Conservation (phyloP, 2,329 filamentous ascomycete species). For the Rhynchosporium agropyri region DNA sequence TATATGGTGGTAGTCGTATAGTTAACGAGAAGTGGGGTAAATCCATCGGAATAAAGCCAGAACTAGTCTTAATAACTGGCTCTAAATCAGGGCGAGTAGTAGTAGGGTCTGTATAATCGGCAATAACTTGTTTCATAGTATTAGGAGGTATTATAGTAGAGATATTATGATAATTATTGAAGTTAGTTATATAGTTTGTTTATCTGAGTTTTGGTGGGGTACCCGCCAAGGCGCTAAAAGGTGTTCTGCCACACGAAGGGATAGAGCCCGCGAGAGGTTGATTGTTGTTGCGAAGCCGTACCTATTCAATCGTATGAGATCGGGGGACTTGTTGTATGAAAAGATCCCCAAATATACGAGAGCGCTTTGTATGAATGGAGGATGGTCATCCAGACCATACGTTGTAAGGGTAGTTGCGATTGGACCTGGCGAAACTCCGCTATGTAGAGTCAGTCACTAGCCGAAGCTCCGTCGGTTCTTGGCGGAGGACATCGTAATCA, state of each 20-base stretch:
- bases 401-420: background rate
- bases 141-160: constrained; percentile 3
- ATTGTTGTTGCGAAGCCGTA: background rate
- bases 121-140: background rate
- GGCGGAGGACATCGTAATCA: constrained; percentile 2
- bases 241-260: background rate
- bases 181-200: background rate
- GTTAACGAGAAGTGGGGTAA: too few relatives aligned
- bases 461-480: constrained; percentile 10
- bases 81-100: background rate
- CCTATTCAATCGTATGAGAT: constrained; percentile 1
- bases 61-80: background rate
- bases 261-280: background rate
- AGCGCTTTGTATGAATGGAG: background rate
- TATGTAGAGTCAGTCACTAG: constrained; percentile 9
- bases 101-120: background rate
- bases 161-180: background rate
- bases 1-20: too few relatives aligned
- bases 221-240: constrained; percentile 4
- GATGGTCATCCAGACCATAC: background rate
- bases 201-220: background rate
- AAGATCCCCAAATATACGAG: constrained; percentile 13
- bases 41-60: background rate
- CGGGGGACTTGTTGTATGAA: background rate
- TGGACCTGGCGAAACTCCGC: background rate